Base-by-base conservation (phyloP, 805 yeast species). In the Aciculoconidium aculeatum region DNA sequence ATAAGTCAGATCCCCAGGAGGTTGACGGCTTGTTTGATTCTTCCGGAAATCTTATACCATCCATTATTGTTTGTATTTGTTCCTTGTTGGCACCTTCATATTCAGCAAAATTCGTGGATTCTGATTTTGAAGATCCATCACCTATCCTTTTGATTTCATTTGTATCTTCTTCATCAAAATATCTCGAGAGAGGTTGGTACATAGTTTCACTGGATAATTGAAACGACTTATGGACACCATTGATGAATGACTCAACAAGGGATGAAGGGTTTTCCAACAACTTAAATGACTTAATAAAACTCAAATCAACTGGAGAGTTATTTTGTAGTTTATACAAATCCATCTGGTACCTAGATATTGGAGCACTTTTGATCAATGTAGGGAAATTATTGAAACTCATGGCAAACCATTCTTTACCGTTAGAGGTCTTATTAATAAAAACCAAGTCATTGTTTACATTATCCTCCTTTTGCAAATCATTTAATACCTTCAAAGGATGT, bases 381-480 rank as follows among this genome's bases (percentile, higher is more conserved):
- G 96, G 96, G 49, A 80, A 90, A 41, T 77, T 69, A 14, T 57
- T 51, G 41, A 77, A 81, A 13, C 94, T 81, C 72, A 90, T 67
- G 4, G 95, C 96, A 61, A 72, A 84, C 95, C 95, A 88, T 39
- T 62, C 64, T 1, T 80, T 67, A 3, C 80, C 78, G 17, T 61
- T 63, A 0, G 87, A 75, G 17, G 77, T 67, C 35, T 76, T 84
- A 20, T 90, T 65, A 42, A 77, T 77, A 7, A 90, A 80, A 3
- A 79, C 76, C 20, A 61, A 41, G 27, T 61, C 58, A 24, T 44
- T 36, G 15, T 50, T 51, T 15, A 42, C 32, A 2, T 46, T 29
- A 10, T 40, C 32, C 5, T 41, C 39, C 32, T 46, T 28, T 39
- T 55, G 65, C 16, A 55, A 39, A 30, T 53, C 50, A 34, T 55